These are phyloP conservation scores for Lathyrus aphaca DNA, from an alignment of 306 rosid genomes.

Conservation along the genomic window DNA sequence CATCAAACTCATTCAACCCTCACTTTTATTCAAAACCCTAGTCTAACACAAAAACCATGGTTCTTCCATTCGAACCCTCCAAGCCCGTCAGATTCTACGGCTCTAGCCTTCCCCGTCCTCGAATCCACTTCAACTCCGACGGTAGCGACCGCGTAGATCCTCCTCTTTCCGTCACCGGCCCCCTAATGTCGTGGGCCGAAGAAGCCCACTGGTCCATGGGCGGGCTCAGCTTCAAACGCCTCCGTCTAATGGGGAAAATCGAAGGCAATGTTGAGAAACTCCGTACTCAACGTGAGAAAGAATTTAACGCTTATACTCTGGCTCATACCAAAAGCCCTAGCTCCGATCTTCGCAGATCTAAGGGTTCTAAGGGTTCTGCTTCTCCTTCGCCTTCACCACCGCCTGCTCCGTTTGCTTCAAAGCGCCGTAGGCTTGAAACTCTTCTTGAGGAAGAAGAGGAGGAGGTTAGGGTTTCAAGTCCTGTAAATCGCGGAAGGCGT, in stretches of 20 bases:
- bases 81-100: conserved; percentile 67
- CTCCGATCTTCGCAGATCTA: not conserved
- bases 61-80: conserved; percentile 66
- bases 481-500: conserved; percentile 44
- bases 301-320: conserved; percentile 24
- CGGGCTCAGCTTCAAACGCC: conserved; percentile 73
- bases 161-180: conserved; percentile 58
- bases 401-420: conserved; percentile 60
- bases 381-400: conserved; percentile 52
- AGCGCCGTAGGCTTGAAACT: conserved; percentile 54
- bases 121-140: conserved; percentile 66
- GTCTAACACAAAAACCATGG: conserved; percentile 43
- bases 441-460: conserved; percentile 42
- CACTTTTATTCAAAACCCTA: too few relatives aligned
- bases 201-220: conserved; percentile 99
- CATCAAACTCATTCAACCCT: not conserved
- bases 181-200: conserved; percentile 70
- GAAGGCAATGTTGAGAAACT: conserved; percentile 75
- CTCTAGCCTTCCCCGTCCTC: conserved; percentile 85
- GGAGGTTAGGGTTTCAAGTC: not conserved
- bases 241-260: conserved; percentile 77
- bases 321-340: not conserved
- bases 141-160: conserved; percentile 67
- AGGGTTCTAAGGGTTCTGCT: not conserved
- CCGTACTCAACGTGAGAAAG: conserved; percentile 55